These are phyloP conservation scores for Thecaphora thlaspeos DNA, from an alignment of 1,284 basidiomycete species.

Conservation along the genomic window DNA sequence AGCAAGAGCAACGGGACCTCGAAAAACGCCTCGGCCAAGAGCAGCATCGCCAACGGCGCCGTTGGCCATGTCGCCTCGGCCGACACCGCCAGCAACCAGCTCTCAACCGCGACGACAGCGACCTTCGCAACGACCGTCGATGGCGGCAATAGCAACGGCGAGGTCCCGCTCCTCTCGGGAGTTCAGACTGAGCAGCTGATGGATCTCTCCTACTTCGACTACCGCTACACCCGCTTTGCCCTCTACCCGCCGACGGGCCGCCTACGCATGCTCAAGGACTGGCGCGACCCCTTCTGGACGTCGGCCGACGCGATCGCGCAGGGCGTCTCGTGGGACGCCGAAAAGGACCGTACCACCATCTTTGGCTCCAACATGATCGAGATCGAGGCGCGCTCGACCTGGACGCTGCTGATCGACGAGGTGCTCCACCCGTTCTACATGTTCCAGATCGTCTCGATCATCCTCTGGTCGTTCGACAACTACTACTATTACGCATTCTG, in stretches of 20 bases:
- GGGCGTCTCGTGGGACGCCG: slow-evolving; percentile 43
- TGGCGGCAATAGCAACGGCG: neutral
- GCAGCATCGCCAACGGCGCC: slow-evolving; percentile 34
- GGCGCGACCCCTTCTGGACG: slow-evolving; percentile 82
- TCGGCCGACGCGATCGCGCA: slow-evolving; percentile 60
- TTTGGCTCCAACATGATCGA: slow-evolving; percentile 90
- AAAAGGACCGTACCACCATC: slow-evolving; percentile 61
- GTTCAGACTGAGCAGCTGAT: slow-evolving; percentile 51
- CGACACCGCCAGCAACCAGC: neutral
- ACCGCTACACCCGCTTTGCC: slow-evolving; percentile 85
- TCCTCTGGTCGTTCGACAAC: slow-evolving; percentile 90
- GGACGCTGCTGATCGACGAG: slow-evolving; percentile 79
- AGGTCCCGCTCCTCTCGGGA: slow-evolving; percentile 40
- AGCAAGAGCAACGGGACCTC: slow-evolving; percentile 26
- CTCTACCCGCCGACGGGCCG: slow-evolving; percentile 80
- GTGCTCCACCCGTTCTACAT: slow-evolving; percentile 61
- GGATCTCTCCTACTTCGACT: slow-evolving; percentile 61
- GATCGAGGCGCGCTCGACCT: slow-evolving; percentile 79
- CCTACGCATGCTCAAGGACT: slow-evolving; percentile 81
- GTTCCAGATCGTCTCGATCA: slow-evolving; percentile 94
- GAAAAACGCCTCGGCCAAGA: slow-evolving; percentile 29
- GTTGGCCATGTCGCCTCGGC: neutral
- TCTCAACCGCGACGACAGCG: neutral
- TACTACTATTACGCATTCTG: slow-evolving; percentile 94
- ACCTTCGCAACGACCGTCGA: neutral